Evolutionary conservation across 768 basidiomycete genomes (phyloP), one percentile per base, ranked within the genome.

Genomic region (Naganishia vaughanmartiniae): DNA sequence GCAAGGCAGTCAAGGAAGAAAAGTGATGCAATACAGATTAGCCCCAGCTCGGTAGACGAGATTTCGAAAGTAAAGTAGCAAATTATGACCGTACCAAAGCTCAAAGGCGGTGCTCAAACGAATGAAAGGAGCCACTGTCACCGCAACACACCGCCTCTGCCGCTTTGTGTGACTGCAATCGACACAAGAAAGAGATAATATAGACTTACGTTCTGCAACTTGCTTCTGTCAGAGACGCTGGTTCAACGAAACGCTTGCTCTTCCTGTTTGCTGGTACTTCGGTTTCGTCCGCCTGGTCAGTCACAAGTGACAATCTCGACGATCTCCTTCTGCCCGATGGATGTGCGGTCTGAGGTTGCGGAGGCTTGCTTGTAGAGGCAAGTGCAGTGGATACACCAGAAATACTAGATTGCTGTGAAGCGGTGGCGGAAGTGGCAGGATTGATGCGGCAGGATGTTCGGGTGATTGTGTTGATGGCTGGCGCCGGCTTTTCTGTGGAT

Each of bases 371-470:
- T 42, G 60, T 42, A 28, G 60, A 63, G 15, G 42, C 39, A 21
- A 63, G 60, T 7, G 60, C 39, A 42, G 60, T 63, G 6, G 60
- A 63, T 2, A 63, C 60, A 26, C 39, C 36, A n/a, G 60, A 42
- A 19, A 63, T 63, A 42, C 60, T 63, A 42, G 60, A 63, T 30
- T 63, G 60, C 42, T 63, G 60, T 4, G 60, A 63, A 4, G 60
- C 60, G 33, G 60, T 45, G 39, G 60, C 39, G 60, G 60, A 63
- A 42, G n/a, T 30, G 12, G 42, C 10, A 1, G 60, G 63, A 24
- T 51, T 28, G 46, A 51, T 36, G 39, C 33, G 21, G 17, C 30
- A 5, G 42, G 42, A 63, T 63, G 60, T 42, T 14, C 21, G 10
- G 15, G 36, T 17, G 26, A 30, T 30, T 12, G 39, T 7, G 31